A percentile compares a stretch with the other conserved stretches of the same genome.
Evolutionary conservation across 768 basidiomycete species (phyloP).

Genomic region (Russula vinacea): DNA sequence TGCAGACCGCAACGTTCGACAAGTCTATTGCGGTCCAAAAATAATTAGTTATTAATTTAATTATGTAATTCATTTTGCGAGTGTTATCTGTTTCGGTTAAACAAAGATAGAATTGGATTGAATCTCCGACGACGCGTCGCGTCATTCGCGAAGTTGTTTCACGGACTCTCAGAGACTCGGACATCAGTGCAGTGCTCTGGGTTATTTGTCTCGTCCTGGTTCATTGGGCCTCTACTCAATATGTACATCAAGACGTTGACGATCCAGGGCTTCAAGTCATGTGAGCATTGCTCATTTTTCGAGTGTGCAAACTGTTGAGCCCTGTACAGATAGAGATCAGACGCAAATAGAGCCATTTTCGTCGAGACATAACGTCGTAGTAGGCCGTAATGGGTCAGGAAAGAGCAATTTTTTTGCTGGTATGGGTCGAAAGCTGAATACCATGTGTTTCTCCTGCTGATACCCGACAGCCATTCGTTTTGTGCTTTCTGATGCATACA

Average conservation of each 20-base stretch:
- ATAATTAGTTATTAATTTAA: background rate
- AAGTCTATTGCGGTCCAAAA: conserved; percentile 16
- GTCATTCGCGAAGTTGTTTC: background rate
- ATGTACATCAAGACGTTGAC: conserved; percentile 90
- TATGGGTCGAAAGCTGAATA: conserved; percentile 37
- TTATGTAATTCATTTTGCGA: too few species aligned
- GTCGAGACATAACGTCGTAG: conserved; percentile 91
- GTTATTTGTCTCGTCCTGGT: background rate
- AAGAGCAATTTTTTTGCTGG: conserved; percentile 99
- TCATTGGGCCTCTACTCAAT: background rate
- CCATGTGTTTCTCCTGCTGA: conserved; percentile 3
- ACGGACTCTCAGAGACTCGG: too few species aligned
- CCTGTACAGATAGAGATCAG: conserved; percentile 70
- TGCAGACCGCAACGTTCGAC: conserved; percentile 14
- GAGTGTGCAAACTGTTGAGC: conserved; percentile 8
- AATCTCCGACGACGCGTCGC: conserved; percentile 25
- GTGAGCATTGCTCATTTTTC: conserved; percentile 42
- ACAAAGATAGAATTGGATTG: background rate
- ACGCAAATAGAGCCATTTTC: conserved; percentile 94
- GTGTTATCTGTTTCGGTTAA: too few species aligned
- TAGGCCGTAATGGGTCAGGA: conserved; percentile 95
- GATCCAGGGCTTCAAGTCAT: conserved; percentile 98
- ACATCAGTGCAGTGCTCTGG: background rate
- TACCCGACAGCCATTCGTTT: conserved; percentile 79
- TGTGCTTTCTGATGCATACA: conserved; percentile 96